Evolutionary conservation across 129 eudicot species (phyloP).

Genomic region (Centella asiatica): DNA sequence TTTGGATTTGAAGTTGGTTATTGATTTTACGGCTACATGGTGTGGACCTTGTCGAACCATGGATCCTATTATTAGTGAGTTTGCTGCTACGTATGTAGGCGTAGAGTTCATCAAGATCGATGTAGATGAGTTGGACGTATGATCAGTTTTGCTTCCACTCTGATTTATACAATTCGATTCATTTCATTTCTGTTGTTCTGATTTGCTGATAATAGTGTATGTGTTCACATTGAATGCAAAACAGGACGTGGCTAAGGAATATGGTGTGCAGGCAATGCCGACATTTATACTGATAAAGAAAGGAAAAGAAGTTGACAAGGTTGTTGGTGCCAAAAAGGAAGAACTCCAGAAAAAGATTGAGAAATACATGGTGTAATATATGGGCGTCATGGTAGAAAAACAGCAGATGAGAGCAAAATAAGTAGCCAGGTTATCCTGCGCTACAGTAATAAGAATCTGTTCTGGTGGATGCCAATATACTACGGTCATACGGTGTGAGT

Average conservation of each 20-base stretch:
- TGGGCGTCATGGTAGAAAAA: too few species aligned
- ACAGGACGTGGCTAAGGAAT: constrained; percentile 70
- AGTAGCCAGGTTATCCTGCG: neutral
- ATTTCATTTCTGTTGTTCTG: neutral
- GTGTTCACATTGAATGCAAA: neutral
- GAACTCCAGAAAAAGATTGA: constrained; percentile 64
- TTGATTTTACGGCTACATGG: constrained; percentile 81
- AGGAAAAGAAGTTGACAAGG: constrained; percentile 61
- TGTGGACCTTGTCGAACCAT: constrained; percentile 74
- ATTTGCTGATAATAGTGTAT: neutral
- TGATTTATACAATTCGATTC: neutral
- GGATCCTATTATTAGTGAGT: constrained; percentile 49
- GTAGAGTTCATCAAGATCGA: constrained; percentile 86
- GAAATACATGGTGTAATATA: constrained; percentile 41
- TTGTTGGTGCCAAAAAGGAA: constrained; percentile 65
- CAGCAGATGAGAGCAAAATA: neutral
- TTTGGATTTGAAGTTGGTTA: constrained; percentile 46
- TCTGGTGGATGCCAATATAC: too few species aligned
- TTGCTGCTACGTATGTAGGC: constrained; percentile 48
- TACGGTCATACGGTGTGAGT: too few species aligned
- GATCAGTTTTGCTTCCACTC: constrained; percentile 2
- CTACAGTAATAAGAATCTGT: too few species aligned
- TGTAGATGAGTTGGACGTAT: constrained; percentile 67
- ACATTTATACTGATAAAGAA: constrained; percentile 58
- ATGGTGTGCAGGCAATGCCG: constrained; percentile 68